phyloP scores from a whole-genome alignment of 352 stramenopile genomes.

The Phytophthora hybrid region DNA sequence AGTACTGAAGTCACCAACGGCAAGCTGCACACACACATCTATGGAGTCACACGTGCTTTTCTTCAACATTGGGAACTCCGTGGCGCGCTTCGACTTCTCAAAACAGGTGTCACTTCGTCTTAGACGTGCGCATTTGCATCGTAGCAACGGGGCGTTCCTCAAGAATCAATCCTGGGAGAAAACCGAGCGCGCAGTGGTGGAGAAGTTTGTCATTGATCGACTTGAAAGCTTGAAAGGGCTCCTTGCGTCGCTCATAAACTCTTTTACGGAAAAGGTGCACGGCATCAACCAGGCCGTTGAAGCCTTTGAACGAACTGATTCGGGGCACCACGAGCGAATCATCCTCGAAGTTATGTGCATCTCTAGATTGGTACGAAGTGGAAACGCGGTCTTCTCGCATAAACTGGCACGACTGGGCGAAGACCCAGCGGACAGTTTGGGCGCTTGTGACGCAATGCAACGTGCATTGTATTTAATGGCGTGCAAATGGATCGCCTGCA shows the following conservation, averaged over 20 bases:
- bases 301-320: conserved; percentile 65
- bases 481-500: conserved; percentile 81
- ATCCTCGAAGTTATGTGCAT: conserved; percentile 76
- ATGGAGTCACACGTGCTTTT: conserved; percentile 80
- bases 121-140: conserved; percentile 26
- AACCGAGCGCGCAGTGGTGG: conserved; percentile 37
- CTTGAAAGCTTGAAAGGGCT: conserved; percentile 45
- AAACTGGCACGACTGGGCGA: conserved; percentile 52
- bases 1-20: conserved; percentile 16
- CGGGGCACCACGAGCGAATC: conserved; percentile 60
- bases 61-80: conserved; percentile 81
- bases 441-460: conserved; percentile 57
- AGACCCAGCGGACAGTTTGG: conserved; percentile 45
- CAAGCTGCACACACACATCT: conserved; percentile 53
- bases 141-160: background rate
- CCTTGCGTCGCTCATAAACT: conserved; percentile 52
- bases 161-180: conserved; percentile 26
- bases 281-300: conserved; percentile 67
- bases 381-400: conserved; percentile 44
- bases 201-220: conserved; percentile 41
- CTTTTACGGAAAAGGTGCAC: conserved; percentile 74
- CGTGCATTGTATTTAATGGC: conserved; percentile 67
- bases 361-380: conserved; percentile 54
- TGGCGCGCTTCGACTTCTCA: conserved; percentile 75
- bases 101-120: conserved; percentile 54